These are phyloP conservation scores for Penium margaritaceum DNA, from an alignment of 139 green algal species.

Conservation along the genomic window DNA sequence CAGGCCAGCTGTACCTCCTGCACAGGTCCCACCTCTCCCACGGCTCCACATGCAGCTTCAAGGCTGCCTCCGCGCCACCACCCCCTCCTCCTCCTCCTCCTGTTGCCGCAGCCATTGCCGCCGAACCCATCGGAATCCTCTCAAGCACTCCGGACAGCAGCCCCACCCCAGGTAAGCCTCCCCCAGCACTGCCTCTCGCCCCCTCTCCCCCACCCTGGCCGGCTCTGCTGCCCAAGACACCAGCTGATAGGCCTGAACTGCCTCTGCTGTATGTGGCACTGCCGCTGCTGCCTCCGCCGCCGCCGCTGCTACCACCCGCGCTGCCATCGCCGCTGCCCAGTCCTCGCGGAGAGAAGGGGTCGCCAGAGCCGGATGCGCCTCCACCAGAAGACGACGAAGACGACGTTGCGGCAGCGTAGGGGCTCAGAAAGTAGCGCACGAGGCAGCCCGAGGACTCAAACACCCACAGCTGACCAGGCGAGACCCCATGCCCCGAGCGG, in stretches of 20 bases:
- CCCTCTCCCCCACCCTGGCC: too few relatives aligned
- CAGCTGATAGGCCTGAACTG: neutral
- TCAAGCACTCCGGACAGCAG: too few relatives aligned
- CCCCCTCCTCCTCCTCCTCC: too few relatives aligned
- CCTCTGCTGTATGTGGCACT: neutral
- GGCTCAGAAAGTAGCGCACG: conserved; percentile 14
- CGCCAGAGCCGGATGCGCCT: too few relatives aligned
- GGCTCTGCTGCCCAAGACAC: neutral
- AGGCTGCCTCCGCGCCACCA: neutral
- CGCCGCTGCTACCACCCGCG: neutral
- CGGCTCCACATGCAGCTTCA: conserved; percentile 18
- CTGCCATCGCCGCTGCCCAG: neutral
- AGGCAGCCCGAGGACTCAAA: conserved; percentile 27
- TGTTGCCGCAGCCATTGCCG: too few relatives aligned
- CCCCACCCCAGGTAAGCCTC: too few relatives aligned
- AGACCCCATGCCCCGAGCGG: neutral
- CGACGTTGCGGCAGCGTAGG: too few relatives aligned
- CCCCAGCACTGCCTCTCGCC: too few relatives aligned
- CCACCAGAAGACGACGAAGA: too few relatives aligned
- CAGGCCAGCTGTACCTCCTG: conserved; percentile 15
- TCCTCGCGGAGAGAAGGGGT: too few relatives aligned
- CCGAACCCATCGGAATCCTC: too few relatives aligned
- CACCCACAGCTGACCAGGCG: conserved; percentile 24
- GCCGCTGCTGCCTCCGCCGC: neutral
- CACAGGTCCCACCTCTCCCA: conserved; percentile 38